These are phyloP conservation scores for Lichtheimia ramosa DNA, from an alignment of 371 early-diverging fungal genomes.

Conservation along the genomic window DNA sequence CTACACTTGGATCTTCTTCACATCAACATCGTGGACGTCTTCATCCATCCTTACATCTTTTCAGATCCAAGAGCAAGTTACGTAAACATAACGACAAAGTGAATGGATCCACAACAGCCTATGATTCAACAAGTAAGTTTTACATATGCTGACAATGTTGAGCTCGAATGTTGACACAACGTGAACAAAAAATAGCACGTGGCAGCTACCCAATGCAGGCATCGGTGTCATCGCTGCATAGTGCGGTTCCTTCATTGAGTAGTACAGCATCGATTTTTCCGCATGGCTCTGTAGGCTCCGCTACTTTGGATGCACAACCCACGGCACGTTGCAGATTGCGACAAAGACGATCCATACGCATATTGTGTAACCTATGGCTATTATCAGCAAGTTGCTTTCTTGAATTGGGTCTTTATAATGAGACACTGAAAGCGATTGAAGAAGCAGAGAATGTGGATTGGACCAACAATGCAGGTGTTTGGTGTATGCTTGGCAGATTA, in stretches of 20 bases:
- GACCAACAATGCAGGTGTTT: conserved; percentile 53
- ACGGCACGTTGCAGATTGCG: conserved; percentile 26
- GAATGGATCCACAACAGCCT: too few relatives aligned
- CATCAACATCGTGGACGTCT: conserved; percentile 11
- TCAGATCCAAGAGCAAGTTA: conserved; percentile 9
- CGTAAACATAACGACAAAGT: too few relatives aligned
- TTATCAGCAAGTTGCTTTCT: conserved; percentile 63
- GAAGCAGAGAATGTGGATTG: conserved; percentile 66
- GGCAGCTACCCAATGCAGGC: conserved; percentile 8
- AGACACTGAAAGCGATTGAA: conserved; percentile 63
- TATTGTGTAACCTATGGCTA: conserved; percentile 58
- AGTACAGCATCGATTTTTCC: conserved; percentile 19
- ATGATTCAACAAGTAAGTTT: too few relatives aligned
- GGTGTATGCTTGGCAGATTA: conserved; percentile 61
- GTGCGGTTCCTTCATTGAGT: conserved; percentile 21
- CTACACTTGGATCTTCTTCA: background rate
- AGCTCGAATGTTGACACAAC: too few relatives aligned
- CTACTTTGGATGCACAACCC: conserved; percentile 8
- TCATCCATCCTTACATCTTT: conserved; percentile 19
- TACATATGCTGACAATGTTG: too few relatives aligned
- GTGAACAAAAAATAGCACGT: conserved; percentile 4
- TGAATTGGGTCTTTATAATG: conserved; percentile 55
- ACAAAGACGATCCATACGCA: conserved; percentile 27
- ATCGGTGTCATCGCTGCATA: conserved; percentile 18
- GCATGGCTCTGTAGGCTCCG: conserved; percentile 13